These are phyloP conservation scores for Penicillium sp. DNA, from an alignment of 2,329 filamentous ascomycete genomes.

Conservation along the genomic window DNA sequence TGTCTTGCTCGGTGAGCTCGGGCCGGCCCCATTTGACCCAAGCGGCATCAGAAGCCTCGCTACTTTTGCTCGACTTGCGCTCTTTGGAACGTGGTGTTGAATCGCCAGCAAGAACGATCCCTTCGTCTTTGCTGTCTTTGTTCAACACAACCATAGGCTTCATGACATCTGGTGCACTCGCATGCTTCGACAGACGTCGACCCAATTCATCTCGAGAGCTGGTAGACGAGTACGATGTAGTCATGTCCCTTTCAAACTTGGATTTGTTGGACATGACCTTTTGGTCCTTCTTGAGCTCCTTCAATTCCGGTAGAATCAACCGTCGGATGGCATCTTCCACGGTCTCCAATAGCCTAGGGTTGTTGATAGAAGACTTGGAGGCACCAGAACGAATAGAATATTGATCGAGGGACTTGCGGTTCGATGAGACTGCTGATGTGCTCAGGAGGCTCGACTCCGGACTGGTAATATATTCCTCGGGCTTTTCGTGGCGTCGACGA, in stretches of 20 bases:
- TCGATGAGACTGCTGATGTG: conserved; percentile 50
- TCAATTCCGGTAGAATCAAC: conserved; percentile 84
- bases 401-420: conserved; percentile 52
- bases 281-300: conserved; percentile 83
- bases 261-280: conserved; percentile 67
- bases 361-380: conserved; percentile 75
- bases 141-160: conserved; percentile 59
- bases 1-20: conserved; percentile 49
- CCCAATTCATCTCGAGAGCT: conserved; percentile 54
- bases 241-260: conserved; percentile 61
- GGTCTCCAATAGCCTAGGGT: conserved; percentile 81
- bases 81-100: conserved; percentile 49
- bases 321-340: conserved; percentile 90
- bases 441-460: conserved; percentile 60
- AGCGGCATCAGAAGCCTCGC: conserved; percentile 46
- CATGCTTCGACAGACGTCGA: conserved; percentile 56
- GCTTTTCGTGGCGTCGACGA: conserved; percentile 45
- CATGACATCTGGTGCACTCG: conserved; percentile 56
- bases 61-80: conserved; percentile 49
- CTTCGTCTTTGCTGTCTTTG: conserved; percentile 55
- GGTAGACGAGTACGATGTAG: conserved; percentile 56
- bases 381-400: conserved; percentile 57
- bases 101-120: conserved; percentile 53
- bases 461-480: conserved; percentile 49
- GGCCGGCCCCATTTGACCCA: conserved; percentile 45